Conservation (phyloP, 352 stramenopile species). For the Thalassiosira pacifica region DNA sequence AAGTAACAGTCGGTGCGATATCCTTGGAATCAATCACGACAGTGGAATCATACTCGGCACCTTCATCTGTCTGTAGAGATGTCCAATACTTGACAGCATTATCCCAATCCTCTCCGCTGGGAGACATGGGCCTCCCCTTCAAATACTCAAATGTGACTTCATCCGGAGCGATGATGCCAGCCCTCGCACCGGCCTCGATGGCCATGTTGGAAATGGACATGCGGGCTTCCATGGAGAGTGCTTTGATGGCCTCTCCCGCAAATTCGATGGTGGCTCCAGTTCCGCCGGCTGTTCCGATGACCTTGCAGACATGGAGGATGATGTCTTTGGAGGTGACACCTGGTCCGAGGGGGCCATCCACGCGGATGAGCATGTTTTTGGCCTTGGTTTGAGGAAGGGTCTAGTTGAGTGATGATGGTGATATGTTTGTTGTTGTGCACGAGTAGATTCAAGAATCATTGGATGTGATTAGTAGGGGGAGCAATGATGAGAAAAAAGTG, state of each 20-base stretch:
- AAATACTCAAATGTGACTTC: slow-evolving; percentile 90
- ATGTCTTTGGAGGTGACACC: slow-evolving; percentile 90
- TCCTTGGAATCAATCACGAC: slow-evolving; percentile 87
- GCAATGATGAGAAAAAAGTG: background rate
- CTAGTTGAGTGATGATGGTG: slow-evolving; percentile 38
- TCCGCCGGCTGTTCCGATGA: slow-evolving; percentile 90
- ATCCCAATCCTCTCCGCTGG: slow-evolving; percentile 86
- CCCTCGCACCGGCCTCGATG: slow-evolving; percentile 90
- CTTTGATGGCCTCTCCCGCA: slow-evolving; percentile 85
- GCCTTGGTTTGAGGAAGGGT: slow-evolving; percentile 88
- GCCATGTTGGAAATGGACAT: slow-evolving; percentile 92
- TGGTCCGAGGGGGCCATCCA: slow-evolving; percentile 81
- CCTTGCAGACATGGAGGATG: slow-evolving; percentile 89
- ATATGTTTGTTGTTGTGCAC: background rate
- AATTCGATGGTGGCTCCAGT: slow-evolving; percentile 92
- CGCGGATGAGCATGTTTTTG: slow-evolving; percentile 88
- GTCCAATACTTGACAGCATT: slow-evolving; percentile 87
- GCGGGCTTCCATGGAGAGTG: slow-evolving; percentile 89
- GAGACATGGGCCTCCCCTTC: slow-evolving; percentile 88
- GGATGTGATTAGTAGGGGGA: no score
- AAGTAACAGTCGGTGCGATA: slow-evolving; percentile 90
- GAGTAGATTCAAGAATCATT: background rate
- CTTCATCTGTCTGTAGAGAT: slow-evolving; percentile 81
- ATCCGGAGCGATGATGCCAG: slow-evolving; percentile 90
- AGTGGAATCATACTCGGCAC: slow-evolving; percentile 85